Base-by-base conservation (phyloP, 257 asterid species). In the Dorcoceras hygrometricum region DNA sequence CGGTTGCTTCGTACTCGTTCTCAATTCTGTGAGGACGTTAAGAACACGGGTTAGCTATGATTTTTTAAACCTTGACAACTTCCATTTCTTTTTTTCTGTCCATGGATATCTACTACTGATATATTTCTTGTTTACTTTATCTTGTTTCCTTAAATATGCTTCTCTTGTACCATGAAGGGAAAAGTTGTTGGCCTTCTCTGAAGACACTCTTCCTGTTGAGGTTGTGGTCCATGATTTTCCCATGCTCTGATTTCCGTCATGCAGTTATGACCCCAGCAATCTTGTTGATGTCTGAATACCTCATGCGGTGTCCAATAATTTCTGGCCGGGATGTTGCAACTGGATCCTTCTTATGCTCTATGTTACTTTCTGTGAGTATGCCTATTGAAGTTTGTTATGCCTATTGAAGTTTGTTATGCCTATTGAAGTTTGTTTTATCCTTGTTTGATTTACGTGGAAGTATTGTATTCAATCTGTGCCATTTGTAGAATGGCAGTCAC, bases 211-310 rank as follows among this genome's bases (percentile, higher is more conserved):
- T 85, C 76, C 86, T 94, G 51, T 74, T 88, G 80, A 86, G 90
- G 75, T 84, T 94, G 27, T 94, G 97, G 99, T 90, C 95, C 70
- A 76, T 94, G 95, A 79, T 85, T 68, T 94, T 88, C 74, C 99
- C 97, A 12, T 94, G 96, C 81, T 94, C 99, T 28, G 99, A 90
- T 82, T 90, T 85, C 67, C 96, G 97, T 58, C 99, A 90, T 72
- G 86, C 78, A 34, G 99, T 94, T 53, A 87, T 83, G 88, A 94
- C 97, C 29, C 99, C 99, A 28, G 84, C 95, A 23, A 80, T 81
- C 28, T 71, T 87, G 75, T 80, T 93, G 73, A 86, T 90, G 87
- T 93, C 86, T 23, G 97, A 93, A 79, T 93, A 86, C 76, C 91
- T 93, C 50, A 86, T 83, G 90, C 83, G 92, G 48, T 90, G 92